Evolutionary conservation across 768 basidiomycete genomes (phyloP).

Genomic region (Xanthoconium purpureum): DNA sequence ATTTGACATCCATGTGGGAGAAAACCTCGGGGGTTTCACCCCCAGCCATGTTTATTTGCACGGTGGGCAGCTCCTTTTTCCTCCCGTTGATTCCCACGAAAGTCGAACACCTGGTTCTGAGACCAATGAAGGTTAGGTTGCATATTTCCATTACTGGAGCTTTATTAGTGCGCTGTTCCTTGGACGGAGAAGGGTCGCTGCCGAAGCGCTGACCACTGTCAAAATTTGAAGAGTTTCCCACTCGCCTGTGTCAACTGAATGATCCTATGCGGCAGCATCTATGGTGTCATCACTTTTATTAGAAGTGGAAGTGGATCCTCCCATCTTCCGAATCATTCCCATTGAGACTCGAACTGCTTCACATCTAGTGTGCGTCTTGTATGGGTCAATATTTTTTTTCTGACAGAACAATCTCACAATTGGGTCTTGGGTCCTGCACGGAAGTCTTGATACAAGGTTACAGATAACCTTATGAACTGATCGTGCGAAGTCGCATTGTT

Average conservation of each 20-base stretch:
- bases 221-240: neutral
- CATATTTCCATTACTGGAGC: too few species aligned
- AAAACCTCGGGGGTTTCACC: neutral
- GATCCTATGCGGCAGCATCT: too few species aligned
- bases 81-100: too few species aligned
- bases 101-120: neutral
- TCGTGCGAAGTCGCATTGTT: neutral
- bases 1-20: conserved; percentile 17
- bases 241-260: too few species aligned
- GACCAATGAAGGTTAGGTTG: neutral
- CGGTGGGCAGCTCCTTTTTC: neutral
- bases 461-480: neutral
- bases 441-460: neutral
- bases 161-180: neutral
- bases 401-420: neutral
- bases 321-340: too few species aligned
- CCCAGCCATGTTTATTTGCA: neutral
- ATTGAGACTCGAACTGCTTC: too few species aligned
- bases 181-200: neutral
- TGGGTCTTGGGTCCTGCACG: neutral
- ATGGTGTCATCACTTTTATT: too few species aligned
- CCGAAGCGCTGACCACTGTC: neutral
- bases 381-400: neutral
- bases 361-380: neutral
- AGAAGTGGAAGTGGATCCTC: too few species aligned